These are phyloP conservation scores for Capsicum rhomboideum DNA, from an alignment of 257 asterid species.

Conservation along the genomic window DNA sequence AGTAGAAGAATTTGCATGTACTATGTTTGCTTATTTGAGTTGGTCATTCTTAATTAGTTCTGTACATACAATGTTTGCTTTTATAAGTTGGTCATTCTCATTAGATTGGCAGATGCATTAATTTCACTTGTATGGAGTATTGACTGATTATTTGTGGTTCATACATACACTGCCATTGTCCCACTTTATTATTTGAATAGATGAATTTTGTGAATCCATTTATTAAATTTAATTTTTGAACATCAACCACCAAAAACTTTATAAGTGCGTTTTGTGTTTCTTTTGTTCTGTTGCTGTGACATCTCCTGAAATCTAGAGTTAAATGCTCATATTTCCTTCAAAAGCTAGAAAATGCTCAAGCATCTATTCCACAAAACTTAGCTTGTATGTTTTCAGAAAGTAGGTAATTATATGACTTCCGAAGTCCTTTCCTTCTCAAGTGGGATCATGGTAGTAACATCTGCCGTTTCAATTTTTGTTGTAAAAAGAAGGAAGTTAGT, in stretches of 20 bases:
- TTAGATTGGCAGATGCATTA: neutral
- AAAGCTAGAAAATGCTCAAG: too few relatives aligned
- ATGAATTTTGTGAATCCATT: neutral
- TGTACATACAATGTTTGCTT: too few relatives aligned
- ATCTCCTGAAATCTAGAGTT: slow-evolving; percentile 78
- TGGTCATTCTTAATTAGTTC: too few relatives aligned
- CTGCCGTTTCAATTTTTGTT: slow-evolving; percentile 5
- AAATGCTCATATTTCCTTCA: slow-evolving; percentile 82
- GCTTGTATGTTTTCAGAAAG: slow-evolving; percentile 36
- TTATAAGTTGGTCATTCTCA: too few relatives aligned
- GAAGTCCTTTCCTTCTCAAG: neutral
- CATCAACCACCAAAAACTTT: neutral
- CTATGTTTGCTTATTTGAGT: neutral
- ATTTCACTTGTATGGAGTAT: neutral
- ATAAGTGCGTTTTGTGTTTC: neutral
- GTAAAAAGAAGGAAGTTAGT: slow-evolving; percentile 82
- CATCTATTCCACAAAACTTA: slow-evolving; percentile 47
- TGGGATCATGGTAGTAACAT: neutral
- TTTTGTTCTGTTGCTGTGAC: slow-evolving; percentile 50
- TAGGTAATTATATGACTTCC: neutral
- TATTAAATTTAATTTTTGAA: neutral
- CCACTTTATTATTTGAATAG: neutral
- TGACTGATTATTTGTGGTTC: neutral
- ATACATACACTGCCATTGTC: neutral
- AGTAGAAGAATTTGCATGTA: neutral